phyloP scores from a whole-genome alignment of 2,329 filamentous ascomycete species.

The Botrytis tulipae region DNA sequence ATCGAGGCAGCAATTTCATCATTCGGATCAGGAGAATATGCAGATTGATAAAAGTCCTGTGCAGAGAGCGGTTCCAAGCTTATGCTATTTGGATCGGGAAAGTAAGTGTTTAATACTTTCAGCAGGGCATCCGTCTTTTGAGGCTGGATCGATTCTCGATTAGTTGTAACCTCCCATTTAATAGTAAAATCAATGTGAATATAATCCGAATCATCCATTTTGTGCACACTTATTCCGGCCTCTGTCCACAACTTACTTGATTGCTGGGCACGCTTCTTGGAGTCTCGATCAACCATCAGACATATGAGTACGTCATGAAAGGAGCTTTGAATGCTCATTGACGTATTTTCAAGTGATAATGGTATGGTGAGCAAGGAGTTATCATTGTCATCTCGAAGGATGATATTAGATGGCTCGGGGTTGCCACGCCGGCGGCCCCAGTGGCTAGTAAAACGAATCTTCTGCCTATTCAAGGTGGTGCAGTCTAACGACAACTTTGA shows the following conservation, averaged over 20 bases:
- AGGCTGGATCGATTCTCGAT: slow-evolving; percentile 27
- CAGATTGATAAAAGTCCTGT: slow-evolving; percentile 67
- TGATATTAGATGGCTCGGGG: slow-evolving; percentile 25
- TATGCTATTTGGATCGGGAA: slow-evolving; percentile 30
- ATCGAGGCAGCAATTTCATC: slow-evolving; percentile 43
- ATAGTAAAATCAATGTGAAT: slow-evolving; percentile 33
- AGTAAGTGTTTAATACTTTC: slow-evolving; percentile 35
- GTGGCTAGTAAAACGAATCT: slow-evolving; percentile 27
- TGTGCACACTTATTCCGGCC: slow-evolving; percentile 29
- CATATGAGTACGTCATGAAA: slow-evolving; percentile 32
- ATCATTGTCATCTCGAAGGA: slow-evolving; percentile 28
- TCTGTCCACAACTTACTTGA: slow-evolving; percentile 36
- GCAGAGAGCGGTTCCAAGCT: slow-evolving; percentile 43
- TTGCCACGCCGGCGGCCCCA: slow-evolving; percentile 16
- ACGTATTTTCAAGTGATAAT: slow-evolving; percentile 17
- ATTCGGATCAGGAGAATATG: slow-evolving; percentile 56
- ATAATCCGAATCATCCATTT: slow-evolving; percentile 27
- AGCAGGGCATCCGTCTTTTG: slow-evolving; percentile 26
- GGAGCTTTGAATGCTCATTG: not conserved
- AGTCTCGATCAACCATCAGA: slow-evolving; percentile 28
- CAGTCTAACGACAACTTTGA: slow-evolving; percentile 20
- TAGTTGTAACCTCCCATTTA: slow-evolving; percentile 37
- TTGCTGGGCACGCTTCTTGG: slow-evolving; percentile 28
- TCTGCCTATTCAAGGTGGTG: slow-evolving; percentile 26
- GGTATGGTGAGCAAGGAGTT: slow-evolving; percentile 25